These are phyloP conservation scores for Metroxylon sagu DNA, from an alignment of 176 grass and related monocot genomes.

Conservation along the genomic window DNA sequence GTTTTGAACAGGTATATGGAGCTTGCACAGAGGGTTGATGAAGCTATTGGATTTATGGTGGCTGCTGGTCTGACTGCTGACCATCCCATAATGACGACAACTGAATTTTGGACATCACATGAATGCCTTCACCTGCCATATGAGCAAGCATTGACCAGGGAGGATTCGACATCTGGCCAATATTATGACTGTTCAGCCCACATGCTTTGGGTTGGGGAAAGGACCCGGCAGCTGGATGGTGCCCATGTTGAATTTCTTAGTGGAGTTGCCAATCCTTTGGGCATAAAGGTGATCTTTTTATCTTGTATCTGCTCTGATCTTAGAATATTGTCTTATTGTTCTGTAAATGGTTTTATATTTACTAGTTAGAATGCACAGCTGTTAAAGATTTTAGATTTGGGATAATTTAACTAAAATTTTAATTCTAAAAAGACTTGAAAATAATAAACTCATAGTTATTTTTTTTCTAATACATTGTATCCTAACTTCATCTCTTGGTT, in stretches of 20 bases:
- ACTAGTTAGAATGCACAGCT: too few species aligned
- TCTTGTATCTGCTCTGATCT: background rate
- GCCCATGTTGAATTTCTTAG: conserved; percentile 10
- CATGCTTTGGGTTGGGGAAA: conserved; percentile 7
- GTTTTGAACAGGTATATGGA: conserved; percentile 7
- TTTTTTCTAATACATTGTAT: too few species aligned
- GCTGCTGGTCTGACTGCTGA: conserved; percentile 4
- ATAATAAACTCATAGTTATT: too few species aligned
- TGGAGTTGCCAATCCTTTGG: conserved; percentile 6
- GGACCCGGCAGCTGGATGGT: conserved; percentile 12
- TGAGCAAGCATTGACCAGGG: conserved; percentile 10
- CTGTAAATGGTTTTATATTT: too few species aligned
- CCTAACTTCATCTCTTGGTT: too few species aligned
- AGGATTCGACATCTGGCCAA: conserved; percentile 9
- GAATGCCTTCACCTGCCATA: conserved; percentile 7
- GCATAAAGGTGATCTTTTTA: conserved; percentile 3
- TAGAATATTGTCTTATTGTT: too few species aligned
- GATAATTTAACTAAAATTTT: too few species aligned
- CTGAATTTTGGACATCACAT: conserved; percentile 16
- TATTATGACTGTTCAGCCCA: conserved; percentile 1
- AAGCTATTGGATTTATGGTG: conserved; percentile 10
- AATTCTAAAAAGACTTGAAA: too few species aligned
- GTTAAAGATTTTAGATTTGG: too few species aligned
- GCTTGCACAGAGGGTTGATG: conserved; percentile 10
- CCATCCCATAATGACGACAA: conserved; percentile 5